phyloP scores from a whole-genome alignment of 495 filamentous ascomycete species.

The Pseudomonodictys pantanalensis region DNA sequence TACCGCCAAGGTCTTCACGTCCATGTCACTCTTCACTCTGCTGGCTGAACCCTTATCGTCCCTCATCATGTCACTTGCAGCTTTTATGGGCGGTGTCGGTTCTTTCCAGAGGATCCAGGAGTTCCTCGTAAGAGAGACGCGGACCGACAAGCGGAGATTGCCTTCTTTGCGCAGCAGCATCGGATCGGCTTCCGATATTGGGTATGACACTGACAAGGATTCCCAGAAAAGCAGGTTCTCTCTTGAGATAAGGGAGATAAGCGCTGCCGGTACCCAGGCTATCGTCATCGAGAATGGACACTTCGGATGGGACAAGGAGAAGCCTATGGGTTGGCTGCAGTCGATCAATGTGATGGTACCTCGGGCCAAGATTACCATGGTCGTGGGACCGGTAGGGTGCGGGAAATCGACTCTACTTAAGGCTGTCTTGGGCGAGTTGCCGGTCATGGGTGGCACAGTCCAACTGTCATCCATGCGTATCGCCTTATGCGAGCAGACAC shows the following conservation, averaged over 20 bases:
- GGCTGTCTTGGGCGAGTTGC: conserved; percentile 51
- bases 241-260: neutral
- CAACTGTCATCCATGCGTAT: conserved; percentile 43
- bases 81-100: conserved; percentile 52
- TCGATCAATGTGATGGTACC: conserved; percentile 45
- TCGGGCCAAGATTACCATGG: conserved; percentile 42
- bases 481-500: conserved; percentile 52
- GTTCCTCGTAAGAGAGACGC: conserved; percentile 50
- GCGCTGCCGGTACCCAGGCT: conserved; percentile 11
- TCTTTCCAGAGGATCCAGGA: conserved; percentile 59
- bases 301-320: conserved; percentile 52
- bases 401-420: conserved; percentile 54
- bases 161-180: conserved; percentile 12
- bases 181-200: conserved; percentile 14
- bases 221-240: conserved; percentile 24
- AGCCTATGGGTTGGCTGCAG: conserved; percentile 34
- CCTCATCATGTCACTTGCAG: conserved; percentile 57
- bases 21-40: conserved; percentile 59
- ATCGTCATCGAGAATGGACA: conserved; percentile 45
- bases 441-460: conserved; percentile 42
- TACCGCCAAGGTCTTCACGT: conserved; percentile 55
- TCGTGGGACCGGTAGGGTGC: conserved; percentile 49
- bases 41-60: conserved; percentile 54
- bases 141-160: conserved; percentile 19
- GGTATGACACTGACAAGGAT: conserved; percentile 16